Evolutionary conservation across 345 rosid species (phyloP), one percentile per base, ranked within the genome.

Genomic region (Gossypium australe): DNA sequence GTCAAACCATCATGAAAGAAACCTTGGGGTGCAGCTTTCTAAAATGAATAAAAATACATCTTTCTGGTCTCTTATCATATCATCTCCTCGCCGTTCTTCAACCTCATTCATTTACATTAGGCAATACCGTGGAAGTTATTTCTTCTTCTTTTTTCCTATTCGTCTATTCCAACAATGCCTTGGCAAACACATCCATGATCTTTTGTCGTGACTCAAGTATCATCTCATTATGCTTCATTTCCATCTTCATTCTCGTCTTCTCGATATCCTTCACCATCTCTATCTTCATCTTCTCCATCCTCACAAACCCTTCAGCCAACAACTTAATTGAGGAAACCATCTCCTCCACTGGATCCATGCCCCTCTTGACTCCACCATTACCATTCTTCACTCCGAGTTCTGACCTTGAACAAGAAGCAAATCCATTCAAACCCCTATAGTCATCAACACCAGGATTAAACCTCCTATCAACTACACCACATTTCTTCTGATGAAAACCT

Each of bases 231-330:
- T 85, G 89, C 81, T 87, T 89, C 82, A 85, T 74, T 84, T 87
- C 89, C 87, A 81, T 86, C 76, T 87, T 88, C 90, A 89, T 90
- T 71, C 88, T 78, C 74, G 82, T 72, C 80, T 85, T 87, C 82
- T 90, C 93, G 34, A 87, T 84, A 79, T 89, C 91, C 76, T 75
- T 85, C 80, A 86, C 83, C 93, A 89, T 86, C 56, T 90, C 91
- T 87, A 90, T 85, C 87, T 90, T 90, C 82, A 83, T 85, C 84
- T 82, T 84, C 87, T 89, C 96, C 61, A 87, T 81, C 79, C 79
- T 84, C 78, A 84, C 82, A 84, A 87, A 90, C 81, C 78, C 82
- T 68, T 86, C 86, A 1, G 88, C 79, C 78, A 84, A 80, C 80
- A 80, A 58, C 68, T 83, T 86, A 38, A 89, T 82, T 2, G 96